Conservation (phyloP, 78 protist genomes). For the Isochrysis galbana region DNA sequence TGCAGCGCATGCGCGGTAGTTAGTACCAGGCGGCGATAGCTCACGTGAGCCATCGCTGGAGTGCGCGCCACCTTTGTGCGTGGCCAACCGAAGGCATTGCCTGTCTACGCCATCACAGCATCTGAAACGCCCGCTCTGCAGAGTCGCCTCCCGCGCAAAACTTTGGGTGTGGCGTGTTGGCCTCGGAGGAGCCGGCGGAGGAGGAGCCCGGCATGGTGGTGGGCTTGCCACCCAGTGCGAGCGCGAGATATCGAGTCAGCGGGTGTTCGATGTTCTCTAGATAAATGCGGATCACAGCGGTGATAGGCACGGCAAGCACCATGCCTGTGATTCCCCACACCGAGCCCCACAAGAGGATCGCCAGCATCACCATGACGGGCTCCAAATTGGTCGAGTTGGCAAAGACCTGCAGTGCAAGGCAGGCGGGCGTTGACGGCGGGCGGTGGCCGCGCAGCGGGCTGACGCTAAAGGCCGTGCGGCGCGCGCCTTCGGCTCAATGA, state of each 20-base stretch:
- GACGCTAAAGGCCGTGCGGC: neutral
- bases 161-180: too few relatives aligned
- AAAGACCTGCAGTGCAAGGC: too few relatives aligned
- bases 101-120: too few relatives aligned
- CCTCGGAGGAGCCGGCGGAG: too few relatives aligned
- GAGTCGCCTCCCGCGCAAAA: too few relatives aligned
- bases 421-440: too few relatives aligned
- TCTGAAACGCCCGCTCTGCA: too few relatives aligned
- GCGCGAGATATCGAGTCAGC: neutral
- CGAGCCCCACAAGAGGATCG: neutral
- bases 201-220: neutral
- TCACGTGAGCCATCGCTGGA: too few relatives aligned
- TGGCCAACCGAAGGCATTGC: too few relatives aligned
- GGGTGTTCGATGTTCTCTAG: neutral
- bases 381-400: neutral
- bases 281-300: neutral
- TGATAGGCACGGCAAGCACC: slow-evolving; percentile 3
- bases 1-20: too few relatives aligned
- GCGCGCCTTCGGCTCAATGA: neutral
- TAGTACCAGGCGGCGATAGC: too few relatives aligned
- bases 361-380: neutral
- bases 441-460: neutral
- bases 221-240: neutral
- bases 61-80: too few relatives aligned
- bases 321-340: neutral